phyloP scores from a whole-genome alignment of 2,329 filamentous ascomycete genomes.

The Aspergillus calidoustus region DNA sequence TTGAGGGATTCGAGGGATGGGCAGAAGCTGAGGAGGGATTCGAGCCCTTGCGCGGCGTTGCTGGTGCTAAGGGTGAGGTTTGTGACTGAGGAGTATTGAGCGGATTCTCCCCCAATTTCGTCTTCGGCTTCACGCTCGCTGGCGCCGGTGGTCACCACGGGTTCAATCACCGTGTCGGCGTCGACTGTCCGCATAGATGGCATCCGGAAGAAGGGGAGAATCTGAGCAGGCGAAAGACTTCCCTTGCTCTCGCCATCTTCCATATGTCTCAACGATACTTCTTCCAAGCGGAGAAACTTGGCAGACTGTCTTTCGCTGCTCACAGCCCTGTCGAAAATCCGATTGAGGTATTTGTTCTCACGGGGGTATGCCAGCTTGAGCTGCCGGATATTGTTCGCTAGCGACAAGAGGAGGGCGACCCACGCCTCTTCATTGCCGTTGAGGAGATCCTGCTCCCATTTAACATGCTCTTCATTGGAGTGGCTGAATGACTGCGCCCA shows the following conservation, averaged over 20 bases:
- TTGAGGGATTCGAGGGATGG: constrained; percentile 33
- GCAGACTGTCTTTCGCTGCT: constrained; percentile 26
- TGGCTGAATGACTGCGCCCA: constrained; percentile 20
- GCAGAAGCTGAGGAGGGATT: constrained; percentile 28
- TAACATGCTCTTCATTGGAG: constrained; percentile 25
- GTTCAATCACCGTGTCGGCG: constrained; percentile 34
- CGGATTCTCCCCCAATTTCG: background rate
- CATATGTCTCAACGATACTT: constrained; percentile 28
- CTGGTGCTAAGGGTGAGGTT: constrained; percentile 33
- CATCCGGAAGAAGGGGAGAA: constrained; percentile 33
- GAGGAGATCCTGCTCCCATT: constrained; percentile 30
- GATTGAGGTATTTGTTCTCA: constrained; percentile 28
- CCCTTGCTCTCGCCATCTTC: constrained; percentile 12
- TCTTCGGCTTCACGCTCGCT: constrained; percentile 1
- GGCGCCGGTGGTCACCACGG: background rate
- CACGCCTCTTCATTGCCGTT: constrained; percentile 32
- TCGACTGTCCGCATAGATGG: constrained; percentile 29
- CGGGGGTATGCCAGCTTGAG: constrained; percentile 28
- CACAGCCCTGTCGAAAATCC: constrained; percentile 27
- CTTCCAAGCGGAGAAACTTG: constrained; percentile 23
- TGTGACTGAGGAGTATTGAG: constrained; percentile 23
- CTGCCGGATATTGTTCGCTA: constrained; percentile 29
- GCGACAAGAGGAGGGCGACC: constrained; percentile 32
- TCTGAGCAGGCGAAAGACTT: constrained; percentile 21
- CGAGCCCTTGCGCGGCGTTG: constrained; percentile 33